phyloP scores from a whole-genome alignment of 345 rosid genomes.

The Punica granatum region DNA sequence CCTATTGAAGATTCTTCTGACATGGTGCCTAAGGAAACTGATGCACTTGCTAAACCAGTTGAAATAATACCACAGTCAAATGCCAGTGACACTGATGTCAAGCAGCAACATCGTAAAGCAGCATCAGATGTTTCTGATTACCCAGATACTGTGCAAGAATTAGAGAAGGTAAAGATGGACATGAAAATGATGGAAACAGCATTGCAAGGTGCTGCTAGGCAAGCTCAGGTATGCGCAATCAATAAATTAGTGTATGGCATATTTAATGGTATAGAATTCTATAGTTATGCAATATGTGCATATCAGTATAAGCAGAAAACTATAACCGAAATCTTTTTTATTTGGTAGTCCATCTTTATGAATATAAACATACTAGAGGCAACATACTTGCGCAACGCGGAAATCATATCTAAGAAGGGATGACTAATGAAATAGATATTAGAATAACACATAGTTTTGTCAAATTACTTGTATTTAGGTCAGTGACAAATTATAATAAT shows the following conservation, averaged over 20 bases:
- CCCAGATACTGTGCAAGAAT: conserved; percentile 36
- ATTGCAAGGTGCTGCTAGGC: conserved; percentile 98
- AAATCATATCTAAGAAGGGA: too few species aligned
- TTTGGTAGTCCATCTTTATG: too few species aligned
- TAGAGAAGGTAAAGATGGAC: conserved; percentile 78
- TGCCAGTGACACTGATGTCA: conserved; percentile 30
- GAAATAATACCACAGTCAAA: conserved; percentile 29
- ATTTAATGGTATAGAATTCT: not conserved
- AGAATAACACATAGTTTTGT: too few species aligned
- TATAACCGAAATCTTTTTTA: too few species aligned
- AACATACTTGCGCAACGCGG: too few species aligned
- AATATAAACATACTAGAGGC: too few species aligned
- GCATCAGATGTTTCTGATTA: conserved; percentile 36
- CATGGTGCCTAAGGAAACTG: conserved; percentile 27
- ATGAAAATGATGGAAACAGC: conserved; percentile 95
- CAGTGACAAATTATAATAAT: too few species aligned
- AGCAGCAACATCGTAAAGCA: conserved; percentile 35
- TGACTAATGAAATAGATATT: too few species aligned
- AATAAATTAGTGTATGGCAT: not conserved
- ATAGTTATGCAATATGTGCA: not conserved
- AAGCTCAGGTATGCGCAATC: conserved; percentile 74
- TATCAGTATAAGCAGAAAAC: not conserved
- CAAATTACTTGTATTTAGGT: too few species aligned
- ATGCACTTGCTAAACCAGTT: conserved; percentile 9
- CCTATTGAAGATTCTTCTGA: conserved; percentile 38